phyloP scores from a whole-genome alignment of 306 rosid species.

The Castanea mollissima region DNA sequence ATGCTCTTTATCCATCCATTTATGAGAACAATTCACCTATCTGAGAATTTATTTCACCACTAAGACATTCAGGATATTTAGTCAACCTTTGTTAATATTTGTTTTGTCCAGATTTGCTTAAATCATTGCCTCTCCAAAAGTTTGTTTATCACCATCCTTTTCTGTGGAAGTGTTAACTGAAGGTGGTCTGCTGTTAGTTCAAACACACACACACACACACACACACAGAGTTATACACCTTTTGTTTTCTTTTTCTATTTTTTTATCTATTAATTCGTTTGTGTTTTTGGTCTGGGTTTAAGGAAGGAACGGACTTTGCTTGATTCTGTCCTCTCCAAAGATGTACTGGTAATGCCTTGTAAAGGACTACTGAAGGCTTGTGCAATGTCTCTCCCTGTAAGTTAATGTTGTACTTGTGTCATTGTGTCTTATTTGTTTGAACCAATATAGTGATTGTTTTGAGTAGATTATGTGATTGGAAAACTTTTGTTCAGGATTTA shows the following conservation, averaged over 20 bases:
- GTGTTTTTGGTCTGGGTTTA: slow-evolving; percentile 25
- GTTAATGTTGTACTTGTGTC: slow-evolving; percentile 21
- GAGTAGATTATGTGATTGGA: slow-evolving; percentile 12
- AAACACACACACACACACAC: not conserved
- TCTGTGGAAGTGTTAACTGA: not conserved
- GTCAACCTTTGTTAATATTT: not conserved
- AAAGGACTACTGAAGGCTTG: slow-evolving; percentile 79
- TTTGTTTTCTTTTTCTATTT: not conserved
- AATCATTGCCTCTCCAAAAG: too few relatives aligned
- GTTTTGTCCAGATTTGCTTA: not conserved
- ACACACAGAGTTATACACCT: not conserved
- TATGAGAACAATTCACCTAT: not conserved
- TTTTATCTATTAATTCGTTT: not conserved
- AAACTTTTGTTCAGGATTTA: slow-evolving; percentile 55
- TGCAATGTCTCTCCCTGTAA: slow-evolving; percentile 82
- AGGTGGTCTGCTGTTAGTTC: not conserved
- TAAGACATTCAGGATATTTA: not conserved
- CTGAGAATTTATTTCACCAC: not conserved
- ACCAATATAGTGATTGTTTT: not conserved
- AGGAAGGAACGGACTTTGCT: slow-evolving; percentile 75
- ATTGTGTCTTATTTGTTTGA: not conserved
- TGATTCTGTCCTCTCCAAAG: slow-evolving; percentile 57
- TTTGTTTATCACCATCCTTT: too few relatives aligned
- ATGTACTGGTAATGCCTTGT: slow-evolving; percentile 66
- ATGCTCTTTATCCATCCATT: not conserved